These are phyloP conservation scores for Waltergamsia citrina DNA, from an alignment of 2,329 filamentous ascomycete genomes.

Conservation along the genomic window DNA sequence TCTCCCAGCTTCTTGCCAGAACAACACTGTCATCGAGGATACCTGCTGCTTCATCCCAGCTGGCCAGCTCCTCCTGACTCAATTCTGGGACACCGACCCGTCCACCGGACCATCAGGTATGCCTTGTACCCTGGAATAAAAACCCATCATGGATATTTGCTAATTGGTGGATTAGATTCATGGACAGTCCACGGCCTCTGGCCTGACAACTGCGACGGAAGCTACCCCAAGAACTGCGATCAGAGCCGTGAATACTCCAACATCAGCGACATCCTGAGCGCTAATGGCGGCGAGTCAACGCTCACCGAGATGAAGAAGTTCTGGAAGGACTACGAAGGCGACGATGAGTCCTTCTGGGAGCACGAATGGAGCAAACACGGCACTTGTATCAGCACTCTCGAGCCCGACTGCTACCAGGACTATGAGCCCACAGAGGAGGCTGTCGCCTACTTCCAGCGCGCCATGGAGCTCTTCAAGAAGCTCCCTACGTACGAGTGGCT, in stretches of 20 bases:
- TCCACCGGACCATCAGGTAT: slow-evolving; percentile 45
- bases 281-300: slow-evolving; percentile 39
- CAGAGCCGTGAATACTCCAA: slow-evolving; percentile 50
- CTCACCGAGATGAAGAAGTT: slow-evolving; percentile 59
- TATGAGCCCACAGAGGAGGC: slow-evolving; percentile 55
- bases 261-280: slow-evolving; percentile 52
- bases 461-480: slow-evolving; percentile 56
- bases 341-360: slow-evolving; percentile 59
- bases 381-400: slow-evolving; percentile 60
- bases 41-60: slow-evolving; percentile 67
- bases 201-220: slow-evolving; percentile 62
- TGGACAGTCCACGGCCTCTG: slow-evolving; percentile 68
- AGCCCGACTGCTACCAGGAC: slow-evolving; percentile 53
- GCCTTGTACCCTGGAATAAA: neutral
- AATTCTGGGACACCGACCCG: slow-evolving; percentile 68
- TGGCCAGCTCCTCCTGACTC: slow-evolving; percentile 62
- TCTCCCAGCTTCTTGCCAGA: slow-evolving; percentile 52
- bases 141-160: neutral
- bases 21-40: slow-evolving; percentile 48
- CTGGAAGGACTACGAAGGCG: slow-evolving; percentile 61
- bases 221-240: slow-evolving; percentile 59
- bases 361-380: slow-evolving; percentile 72
- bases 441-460: slow-evolving; percentile 58
- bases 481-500: slow-evolving; percentile 58
- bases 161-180: slow-evolving; percentile 36